A percentile compares a stretch with the other conserved stretches of the same genome.
phyloP scores from a whole-genome alignment of 345 rosid genomes.

The Punica granatum region DNA sequence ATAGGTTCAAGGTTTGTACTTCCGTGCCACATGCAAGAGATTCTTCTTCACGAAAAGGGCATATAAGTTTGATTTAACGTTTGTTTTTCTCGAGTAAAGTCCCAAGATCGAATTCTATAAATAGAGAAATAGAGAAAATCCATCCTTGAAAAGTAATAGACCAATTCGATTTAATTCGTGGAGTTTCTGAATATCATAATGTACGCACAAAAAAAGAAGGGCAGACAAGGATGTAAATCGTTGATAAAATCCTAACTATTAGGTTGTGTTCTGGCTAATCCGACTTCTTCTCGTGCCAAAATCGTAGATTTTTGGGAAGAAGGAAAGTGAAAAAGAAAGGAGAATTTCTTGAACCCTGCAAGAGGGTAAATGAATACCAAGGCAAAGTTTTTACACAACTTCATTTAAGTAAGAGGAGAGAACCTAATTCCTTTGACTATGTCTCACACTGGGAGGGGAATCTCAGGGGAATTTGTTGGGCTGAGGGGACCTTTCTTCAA shows the following conservation, averaged over 20 bases:
- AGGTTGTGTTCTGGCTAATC: no score
- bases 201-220: no score
- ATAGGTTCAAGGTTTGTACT: not conserved
- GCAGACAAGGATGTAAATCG: no score
- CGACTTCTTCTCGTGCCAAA: no score
- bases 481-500: slow-evolving; percentile 10
- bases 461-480: slow-evolving; percentile 6
- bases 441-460: not conserved
- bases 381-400: not conserved
- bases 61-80: no score
- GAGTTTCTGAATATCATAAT: no score
- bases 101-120: no score
- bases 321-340: not conserved
- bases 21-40: not conserved
- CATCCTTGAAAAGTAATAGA: no score
- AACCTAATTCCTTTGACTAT: slow-evolving; percentile 3
- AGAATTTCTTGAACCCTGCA: not conserved
- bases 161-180: no score
- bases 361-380: not conserved
- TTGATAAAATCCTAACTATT: no score
- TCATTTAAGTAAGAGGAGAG: not conserved
- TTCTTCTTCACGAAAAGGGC: not conserved
- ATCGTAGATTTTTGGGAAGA: not conserved
- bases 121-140: no score
- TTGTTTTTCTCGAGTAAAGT: no score